Evolutionary conservation across 2,329 filamentous ascomycete species (phyloP).

Genomic region (Fusarium stilboides): DNA sequence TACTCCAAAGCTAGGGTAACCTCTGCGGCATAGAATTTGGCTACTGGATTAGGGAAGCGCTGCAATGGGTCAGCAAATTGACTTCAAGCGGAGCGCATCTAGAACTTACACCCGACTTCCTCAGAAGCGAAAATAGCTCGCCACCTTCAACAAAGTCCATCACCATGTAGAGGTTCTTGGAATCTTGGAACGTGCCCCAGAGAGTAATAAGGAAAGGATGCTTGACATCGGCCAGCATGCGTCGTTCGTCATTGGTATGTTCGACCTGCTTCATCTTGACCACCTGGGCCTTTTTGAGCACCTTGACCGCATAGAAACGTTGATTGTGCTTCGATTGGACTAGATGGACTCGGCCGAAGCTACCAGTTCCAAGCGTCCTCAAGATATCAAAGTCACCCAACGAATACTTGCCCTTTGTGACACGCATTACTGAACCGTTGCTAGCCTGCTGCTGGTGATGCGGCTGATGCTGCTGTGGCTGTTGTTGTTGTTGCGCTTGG

Average conservation of each 20-base stretch:
- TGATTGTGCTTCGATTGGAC: slow-evolving; percentile 99
- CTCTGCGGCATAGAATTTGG: slow-evolving; percentile 99
- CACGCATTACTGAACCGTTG: slow-evolving; percentile 64
- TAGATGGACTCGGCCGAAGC: slow-evolving; percentile 95
- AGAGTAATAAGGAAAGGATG: slow-evolving; percentile 98
- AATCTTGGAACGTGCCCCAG: slow-evolving; percentile 98
- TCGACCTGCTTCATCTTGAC: slow-evolving; percentile 99
- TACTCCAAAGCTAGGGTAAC: slow-evolving; percentile 97
- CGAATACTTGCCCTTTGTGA: slow-evolving; percentile 98
- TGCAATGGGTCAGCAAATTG: slow-evolving; percentile 56
- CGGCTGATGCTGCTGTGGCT: slow-evolving; percentile 50
- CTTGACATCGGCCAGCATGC: slow-evolving; percentile 96
- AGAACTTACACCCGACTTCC: slow-evolving; percentile 86
- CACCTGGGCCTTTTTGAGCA: slow-evolving; percentile 97
- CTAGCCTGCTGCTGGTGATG: slow-evolving; percentile 54
- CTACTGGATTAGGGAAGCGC: slow-evolving; percentile 98
- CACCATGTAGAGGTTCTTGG: slow-evolving; percentile 98
- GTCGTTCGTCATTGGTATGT: slow-evolving; percentile 97
- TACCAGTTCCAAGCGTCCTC: slow-evolving; percentile 94
- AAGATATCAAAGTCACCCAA: slow-evolving; percentile 90
- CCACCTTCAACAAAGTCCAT: slow-evolving; percentile 99
- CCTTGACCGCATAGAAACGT: slow-evolving; percentile 98
- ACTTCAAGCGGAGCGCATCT: neutral
- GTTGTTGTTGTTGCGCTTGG: slow-evolving; percentile 45
- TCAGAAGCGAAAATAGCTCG: slow-evolving; percentile 93